Base-by-base conservation (phyloP, 495 filamentous ascomycete species). In the Tricharina praecox region DNA sequence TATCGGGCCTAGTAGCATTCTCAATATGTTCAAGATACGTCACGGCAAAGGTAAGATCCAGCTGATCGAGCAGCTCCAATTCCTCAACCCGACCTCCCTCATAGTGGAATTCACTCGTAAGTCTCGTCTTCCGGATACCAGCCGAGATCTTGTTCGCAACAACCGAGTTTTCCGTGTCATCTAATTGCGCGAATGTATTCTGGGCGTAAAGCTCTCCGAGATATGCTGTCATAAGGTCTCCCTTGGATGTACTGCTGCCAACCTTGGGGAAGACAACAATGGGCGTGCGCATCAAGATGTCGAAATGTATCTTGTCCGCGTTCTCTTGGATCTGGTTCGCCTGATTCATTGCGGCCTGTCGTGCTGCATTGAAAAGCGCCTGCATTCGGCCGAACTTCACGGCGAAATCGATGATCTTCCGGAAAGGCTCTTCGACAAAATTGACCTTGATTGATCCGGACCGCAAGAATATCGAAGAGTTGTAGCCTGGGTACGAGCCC, bases 321-420 rank as follows among this genome's bases (percentile, higher is more conserved):
- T 77, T 85, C 54, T 95, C 78, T 56, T 95, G 88, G 9, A 97
- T 70, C 61, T 95, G 84, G 41, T 74, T 92, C 4, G 90, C 90
- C 62, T 93, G 87, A 50, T 82, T 87, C 20, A 86, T 82, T n/a
- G 90, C 90, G 43, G 90, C 90, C 63, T 87, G 84, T 20, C 92
- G 76, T 18, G 90, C 90, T 16, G 90, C 88, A 62, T 97, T 96
- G 70, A 93, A 96, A 39, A 97, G 86, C 19, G 90, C 86, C 64
- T 96, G 90, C 90, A 97, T 97, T 65, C 93, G 93, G 48, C 90
- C 90, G 58, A 97, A 97, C 54, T 97, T 97, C 56, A 97, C 83
- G 23, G 86, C 69, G 64, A 96, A 97, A 58, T 93, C 82, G 64
- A 96, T 83, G 50, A 97, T 97, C 65, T 96, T 96, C 34, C 92